Evolutionary conservation across 805 yeast species (phyloP).

Genomic region (Starmerella etchellsii): DNA sequence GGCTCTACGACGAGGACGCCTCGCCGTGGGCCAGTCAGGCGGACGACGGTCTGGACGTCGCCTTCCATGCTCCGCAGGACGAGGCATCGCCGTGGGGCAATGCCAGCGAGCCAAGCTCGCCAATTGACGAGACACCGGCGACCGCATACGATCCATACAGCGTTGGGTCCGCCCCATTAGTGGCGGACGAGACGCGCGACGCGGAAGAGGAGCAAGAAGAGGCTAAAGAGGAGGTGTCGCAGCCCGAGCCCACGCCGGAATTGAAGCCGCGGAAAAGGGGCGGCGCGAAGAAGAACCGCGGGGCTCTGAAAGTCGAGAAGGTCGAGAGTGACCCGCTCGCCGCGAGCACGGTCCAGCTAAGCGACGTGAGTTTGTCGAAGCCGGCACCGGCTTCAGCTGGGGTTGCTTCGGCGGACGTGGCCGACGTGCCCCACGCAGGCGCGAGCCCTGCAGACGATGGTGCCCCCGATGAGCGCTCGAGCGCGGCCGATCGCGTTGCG

Average conservation of each 20-base stretch:
- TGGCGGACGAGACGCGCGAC: neutral
- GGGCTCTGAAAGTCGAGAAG: conserved; percentile 8
- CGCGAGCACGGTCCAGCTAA: conserved; percentile 2
- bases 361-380: conserved; percentile 3
- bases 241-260: conserved; percentile 4
- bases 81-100: conserved; percentile 1
- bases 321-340: conserved; percentile 14
- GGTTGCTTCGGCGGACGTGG: neutral
- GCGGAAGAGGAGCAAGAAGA: neutral
- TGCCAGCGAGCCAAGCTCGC: neutral
- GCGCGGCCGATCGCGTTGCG: neutral
- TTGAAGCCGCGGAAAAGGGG: conserved; percentile 1
- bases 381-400: no score
- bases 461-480: neutral
- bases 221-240: neutral
- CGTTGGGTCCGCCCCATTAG: neutral
- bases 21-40: conserved; percentile 9
- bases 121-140: neutral
- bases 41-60: neutral
- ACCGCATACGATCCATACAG: neutral
- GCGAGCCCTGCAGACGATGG: neutral
- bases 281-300: conserved; percentile 8
- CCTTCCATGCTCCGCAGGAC: neutral
- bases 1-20: conserved; percentile 1
- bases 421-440: neutral